Percentiles rank a stretch among this genome's conserved stretches.
These are phyloP conservation scores for Marchantia paleacea DNA, from an alignment of 225 moss, liverwort and hornwort species.

Conservation along the genomic window DNA sequence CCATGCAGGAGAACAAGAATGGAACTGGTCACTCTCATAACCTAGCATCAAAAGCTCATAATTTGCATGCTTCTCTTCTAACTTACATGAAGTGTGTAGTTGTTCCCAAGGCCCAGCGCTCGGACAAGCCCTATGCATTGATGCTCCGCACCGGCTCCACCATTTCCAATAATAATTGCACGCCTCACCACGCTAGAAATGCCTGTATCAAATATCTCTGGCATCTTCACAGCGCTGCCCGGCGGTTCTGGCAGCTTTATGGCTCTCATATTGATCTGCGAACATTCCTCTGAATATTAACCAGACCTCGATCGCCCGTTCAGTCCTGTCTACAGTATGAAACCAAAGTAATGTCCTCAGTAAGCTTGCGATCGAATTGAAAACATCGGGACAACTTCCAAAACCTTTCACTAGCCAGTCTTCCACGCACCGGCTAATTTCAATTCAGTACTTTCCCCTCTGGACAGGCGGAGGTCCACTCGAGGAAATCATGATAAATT, in stretches of 20 bases:
- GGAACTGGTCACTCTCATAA: neutral
- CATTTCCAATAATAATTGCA: slow-evolving; percentile 84
- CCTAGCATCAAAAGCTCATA: neutral
- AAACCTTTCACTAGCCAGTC: neutral
- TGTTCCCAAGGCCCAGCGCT: slow-evolving; percentile 71
- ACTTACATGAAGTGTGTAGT: slow-evolving; percentile 63
- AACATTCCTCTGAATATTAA: slow-evolving; percentile 24
- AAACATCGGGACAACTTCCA: too few species aligned
- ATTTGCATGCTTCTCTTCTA: neutral
- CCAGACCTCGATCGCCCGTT: neutral
- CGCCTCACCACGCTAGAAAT: slow-evolving; percentile 82
- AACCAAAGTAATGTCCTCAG: neutral
- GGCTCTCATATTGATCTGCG: slow-evolving; percentile 60
- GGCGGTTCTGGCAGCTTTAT: slow-evolving; percentile 94
- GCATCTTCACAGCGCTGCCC: slow-evolving; percentile 64
- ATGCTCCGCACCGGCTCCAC: slow-evolving; percentile 85
- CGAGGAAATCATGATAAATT: neutral
- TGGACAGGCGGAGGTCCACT: neutral
- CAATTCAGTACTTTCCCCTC: neutral
- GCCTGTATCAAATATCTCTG: slow-evolving; percentile 91
- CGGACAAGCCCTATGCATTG: slow-evolving; percentile 86
- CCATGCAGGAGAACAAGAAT: neutral
- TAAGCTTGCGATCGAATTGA: neutral
- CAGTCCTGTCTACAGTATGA: neutral
- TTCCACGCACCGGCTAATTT: neutral